These are phyloP conservation scores for Boletus rubropictus DNA, from an alignment of 768 basidiomycete species.

Conservation along the genomic window DNA sequence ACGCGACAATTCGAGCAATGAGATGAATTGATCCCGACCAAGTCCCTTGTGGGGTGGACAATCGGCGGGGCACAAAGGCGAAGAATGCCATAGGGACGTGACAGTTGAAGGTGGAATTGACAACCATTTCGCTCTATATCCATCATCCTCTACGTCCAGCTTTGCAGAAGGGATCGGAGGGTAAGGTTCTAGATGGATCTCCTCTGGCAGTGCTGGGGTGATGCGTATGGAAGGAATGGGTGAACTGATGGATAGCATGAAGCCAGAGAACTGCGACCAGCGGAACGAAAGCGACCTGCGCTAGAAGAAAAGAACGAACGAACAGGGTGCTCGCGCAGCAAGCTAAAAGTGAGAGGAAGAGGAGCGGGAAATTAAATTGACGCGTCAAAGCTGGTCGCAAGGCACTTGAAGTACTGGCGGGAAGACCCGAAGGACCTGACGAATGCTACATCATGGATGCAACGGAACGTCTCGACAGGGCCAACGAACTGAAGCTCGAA, in stretches of 20 bases:
- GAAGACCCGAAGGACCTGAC: neutral
- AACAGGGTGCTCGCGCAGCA: slow-evolving; percentile 19
- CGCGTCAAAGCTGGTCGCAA: neutral
- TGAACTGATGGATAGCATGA: slow-evolving; percentile 39
- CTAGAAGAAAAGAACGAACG: slow-evolving; percentile 30
- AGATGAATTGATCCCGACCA: slow-evolving; percentile 57
- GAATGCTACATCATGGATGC: slow-evolving; percentile 1
- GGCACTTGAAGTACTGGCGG: neutral
- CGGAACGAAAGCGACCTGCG: slow-evolving; percentile 48
- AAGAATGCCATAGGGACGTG: slow-evolving; percentile 35
- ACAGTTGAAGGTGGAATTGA: slow-evolving; percentile 40
- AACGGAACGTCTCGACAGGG: slow-evolving; percentile 44
- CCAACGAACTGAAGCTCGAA: slow-evolving; percentile 61
- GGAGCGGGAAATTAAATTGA: no score
- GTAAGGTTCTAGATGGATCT: slow-evolving; percentile 46
- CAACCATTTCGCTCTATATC: slow-evolving; percentile 52
- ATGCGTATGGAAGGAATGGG: slow-evolving; percentile 65
- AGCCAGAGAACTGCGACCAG: slow-evolving; percentile 7
- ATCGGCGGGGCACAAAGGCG: slow-evolving; percentile 45
- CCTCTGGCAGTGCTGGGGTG: slow-evolving; percentile 59
- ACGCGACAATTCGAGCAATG: slow-evolving; percentile 54
- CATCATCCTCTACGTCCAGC: slow-evolving; percentile 39
- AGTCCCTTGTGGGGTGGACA: slow-evolving; percentile 45
- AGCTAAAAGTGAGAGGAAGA: slow-evolving; percentile 3
- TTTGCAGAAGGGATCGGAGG: slow-evolving; percentile 50